Percentiles rank a stretch among this genome's conserved stretches.
Evolutionary conservation across 2,329 filamentous ascomycete species (phyloP).

Genomic region (Penicillium sp.): DNA sequence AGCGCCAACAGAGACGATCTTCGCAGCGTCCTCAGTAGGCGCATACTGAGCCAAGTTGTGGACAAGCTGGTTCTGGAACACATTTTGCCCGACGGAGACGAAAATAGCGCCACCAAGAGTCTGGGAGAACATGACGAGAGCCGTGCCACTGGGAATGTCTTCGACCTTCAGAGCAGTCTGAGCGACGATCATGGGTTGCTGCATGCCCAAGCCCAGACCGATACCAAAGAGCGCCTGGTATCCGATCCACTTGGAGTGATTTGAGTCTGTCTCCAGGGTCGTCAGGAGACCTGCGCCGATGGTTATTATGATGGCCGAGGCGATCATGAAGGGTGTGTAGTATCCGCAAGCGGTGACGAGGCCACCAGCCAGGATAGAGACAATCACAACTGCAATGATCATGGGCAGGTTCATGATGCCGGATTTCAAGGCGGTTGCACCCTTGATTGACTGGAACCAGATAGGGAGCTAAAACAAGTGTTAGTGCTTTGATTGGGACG

Average conservation of each 20-base stretch:
- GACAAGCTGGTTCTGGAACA: conserved; percentile 32
- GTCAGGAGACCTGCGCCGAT: conserved; percentile 32
- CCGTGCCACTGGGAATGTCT: conserved; percentile 31
- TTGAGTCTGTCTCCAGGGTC: conserved; percentile 28
- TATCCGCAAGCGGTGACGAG: conserved; percentile 30
- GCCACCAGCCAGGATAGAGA: conserved; percentile 26
- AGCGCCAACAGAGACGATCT: conserved; percentile 30
- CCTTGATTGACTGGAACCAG: conserved; percentile 38
- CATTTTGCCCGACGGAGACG: conserved; percentile 31
- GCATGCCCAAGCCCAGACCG: conserved; percentile 31
- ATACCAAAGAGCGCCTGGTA: conserved; percentile 33
- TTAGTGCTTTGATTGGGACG: not conserved
- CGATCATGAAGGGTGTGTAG: conserved; percentile 35
- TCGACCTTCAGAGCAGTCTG: conserved; percentile 27
- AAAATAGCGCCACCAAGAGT: conserved; percentile 34
- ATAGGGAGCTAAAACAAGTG: conserved; percentile 31
- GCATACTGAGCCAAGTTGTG: conserved; percentile 20
- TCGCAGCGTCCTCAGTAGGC: conserved; percentile 21
- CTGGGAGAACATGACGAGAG: conserved; percentile 32
- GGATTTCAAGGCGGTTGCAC: conserved; percentile 27
- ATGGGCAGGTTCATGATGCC: conserved; percentile 35
- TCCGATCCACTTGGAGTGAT: conserved; percentile 31
- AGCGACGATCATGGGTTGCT: conserved; percentile 29
- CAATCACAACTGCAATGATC: conserved; percentile 26
- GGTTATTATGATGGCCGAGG: conserved; percentile 25